These are phyloP conservation scores for Boletus holoroseus DNA, from an alignment of 1,284 basidiomycete genomes.

Conservation along the genomic window DNA sequence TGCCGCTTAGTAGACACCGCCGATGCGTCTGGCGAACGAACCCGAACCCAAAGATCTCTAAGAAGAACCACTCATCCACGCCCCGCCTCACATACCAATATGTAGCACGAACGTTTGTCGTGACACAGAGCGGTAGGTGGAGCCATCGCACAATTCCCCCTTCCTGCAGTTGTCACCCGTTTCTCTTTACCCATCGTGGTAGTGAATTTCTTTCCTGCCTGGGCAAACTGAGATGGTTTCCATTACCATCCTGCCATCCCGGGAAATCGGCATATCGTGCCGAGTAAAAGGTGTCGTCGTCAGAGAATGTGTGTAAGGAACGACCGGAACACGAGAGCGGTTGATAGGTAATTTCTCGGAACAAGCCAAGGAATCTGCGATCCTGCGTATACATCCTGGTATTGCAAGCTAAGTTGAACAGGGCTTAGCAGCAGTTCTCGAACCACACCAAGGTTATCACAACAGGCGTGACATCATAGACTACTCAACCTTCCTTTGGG, in stretches of 20 bases:
- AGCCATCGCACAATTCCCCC: background rate
- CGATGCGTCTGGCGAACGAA: background rate
- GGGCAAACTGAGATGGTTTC: background rate
- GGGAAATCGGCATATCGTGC: too few relatives aligned
- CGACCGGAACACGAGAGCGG: background rate
- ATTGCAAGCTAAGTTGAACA: too few relatives aligned
- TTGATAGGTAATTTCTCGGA: background rate
- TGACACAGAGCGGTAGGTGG: background rate
- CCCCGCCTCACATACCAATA: background rate
- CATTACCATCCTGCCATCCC: background rate
- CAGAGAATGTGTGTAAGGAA: background rate
- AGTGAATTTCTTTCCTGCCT: background rate
- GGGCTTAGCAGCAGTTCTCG: background rate
- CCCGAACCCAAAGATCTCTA: background rate
- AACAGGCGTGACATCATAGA: too few relatives aligned
- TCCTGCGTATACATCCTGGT: background rate
- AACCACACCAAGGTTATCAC: background rate
- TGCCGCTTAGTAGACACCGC: background rate
- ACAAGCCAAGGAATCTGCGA: background rate
- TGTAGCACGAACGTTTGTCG: background rate
- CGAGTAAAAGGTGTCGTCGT: background rate
- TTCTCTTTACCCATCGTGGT: background rate
- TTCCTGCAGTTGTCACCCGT: too few relatives aligned
- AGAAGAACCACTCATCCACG: background rate
- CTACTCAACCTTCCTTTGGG: slow-evolving; percentile 14